Base-by-base conservation (phyloP, 140 eudicot species). In the Flaveria floridana region DNA sequence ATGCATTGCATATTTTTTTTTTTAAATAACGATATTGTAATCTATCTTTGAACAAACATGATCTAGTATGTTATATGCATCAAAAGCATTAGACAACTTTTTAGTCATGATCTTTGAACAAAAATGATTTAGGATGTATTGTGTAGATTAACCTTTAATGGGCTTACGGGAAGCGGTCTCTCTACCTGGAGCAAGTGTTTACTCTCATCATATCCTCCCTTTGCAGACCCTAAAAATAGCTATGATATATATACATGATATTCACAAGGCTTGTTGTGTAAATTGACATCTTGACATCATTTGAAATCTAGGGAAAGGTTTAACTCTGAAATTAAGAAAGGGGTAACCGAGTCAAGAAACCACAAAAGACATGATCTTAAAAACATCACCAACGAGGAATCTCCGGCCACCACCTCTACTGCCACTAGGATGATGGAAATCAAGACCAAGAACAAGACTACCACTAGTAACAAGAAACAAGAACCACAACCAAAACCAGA, bases 271-370 rank as follows among this genome's bases (percentile, higher is more conserved):
- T 14, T 48, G 14, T 48, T 12, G 6, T 18, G 13, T 55, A 55
- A 18, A 20, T 18, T 56, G 8, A 55, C 18, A 55, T 21, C 18
- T 59, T 23, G 67, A 12, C 67, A 61, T 65, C 26, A 30, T 55
- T 42, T 67, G 47, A 73, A 56, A 73, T 47, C 69, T 76, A 91
- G 97, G 90, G 90, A 85, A 79, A 86, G 78, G 76, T 78, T 86
- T 63, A 73, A 65, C 34, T 56, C 71, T 2, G 81, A 70, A 74
- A 56, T 63, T 50, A 85, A 84, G 57, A 78, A 66, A 80, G 80
- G 44, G 76, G 65, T 68, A 58, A 37, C 68, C 2, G 71, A 57
- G 28, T 68, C 76, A n/a, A 68, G 42, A 57, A 74, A 74, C 39
- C 16, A 68, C 51, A 59, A 46, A 73, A 73, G 26, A 79, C 76